Base-by-base conservation (phyloP, 2,329 filamentous ascomycete genomes). In the Penicillium brevicompactum region DNA sequence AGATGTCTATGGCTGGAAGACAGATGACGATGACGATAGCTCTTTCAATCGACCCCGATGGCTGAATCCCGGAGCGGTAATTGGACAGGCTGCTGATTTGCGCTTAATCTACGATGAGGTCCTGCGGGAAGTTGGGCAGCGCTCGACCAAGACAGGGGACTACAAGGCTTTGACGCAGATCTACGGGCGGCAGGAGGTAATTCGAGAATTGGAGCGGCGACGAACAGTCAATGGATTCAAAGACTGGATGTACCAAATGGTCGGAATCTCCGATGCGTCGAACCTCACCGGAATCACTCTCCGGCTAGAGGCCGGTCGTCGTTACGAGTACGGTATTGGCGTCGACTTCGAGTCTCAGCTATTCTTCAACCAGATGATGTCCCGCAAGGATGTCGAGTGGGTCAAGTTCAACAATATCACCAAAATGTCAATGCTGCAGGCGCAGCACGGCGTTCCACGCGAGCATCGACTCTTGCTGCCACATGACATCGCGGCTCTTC, bases 121-220 rank as follows among this genome's bases (percentile, higher is more conserved):
- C 4, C 57, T 79, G 37, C 72, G 72, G 16, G 72, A 76, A 14
- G 65, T 73, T 63, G 60, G 69, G 60, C 48, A 66, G 60, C 52
- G 67, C 62, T 61, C 60, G 34, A 71, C 67, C 43, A 70, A 70
- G 34, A 58, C 63, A 22, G 56, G 71, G 27, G 79, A 82, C 59
- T 75, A 81, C 61, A 70, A 74, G 56, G 76, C 78, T n/a, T 75
- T 84, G 49, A 74, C 79, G 4, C 76, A 80, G 53, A 76, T 85
- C 40, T 84, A 78, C 53, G 80, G 78, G 21, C 75, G 79, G 43
- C 82, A 84, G 63, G 82, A 84, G 64, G 78, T 78, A 46, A 67
- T 78, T 43, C 74, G 83, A 32, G 76, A 82, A 55, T 59, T 75
- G 2, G 69, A 76, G 48, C 69, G 73, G 52, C 70, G 70, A 53